phyloP scores from a whole-genome alignment of 2,329 filamentous ascomycete species.

The Pseudocercospora eumusae region DNA sequence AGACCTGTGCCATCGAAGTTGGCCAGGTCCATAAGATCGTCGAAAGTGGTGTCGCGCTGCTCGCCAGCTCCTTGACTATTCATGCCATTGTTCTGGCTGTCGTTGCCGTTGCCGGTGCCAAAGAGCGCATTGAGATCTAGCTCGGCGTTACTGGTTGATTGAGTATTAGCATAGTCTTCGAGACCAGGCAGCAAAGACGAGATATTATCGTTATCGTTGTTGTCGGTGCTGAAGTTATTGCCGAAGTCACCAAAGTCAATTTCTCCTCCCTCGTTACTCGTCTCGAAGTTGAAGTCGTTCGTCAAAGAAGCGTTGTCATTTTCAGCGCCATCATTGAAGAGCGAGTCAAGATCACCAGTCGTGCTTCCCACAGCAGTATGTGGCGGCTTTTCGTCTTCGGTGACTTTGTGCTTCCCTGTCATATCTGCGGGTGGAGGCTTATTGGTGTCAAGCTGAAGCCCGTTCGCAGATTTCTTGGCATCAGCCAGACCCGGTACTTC shows the following conservation, averaged over 20 bases:
- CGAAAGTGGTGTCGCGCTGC: constrained; percentile 36
- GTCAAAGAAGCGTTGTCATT: constrained; percentile 20
- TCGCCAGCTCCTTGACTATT: constrained; percentile 25
- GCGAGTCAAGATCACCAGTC: constrained; percentile 40
- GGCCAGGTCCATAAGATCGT: constrained; percentile 41
- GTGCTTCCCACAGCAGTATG: constrained; percentile 31
- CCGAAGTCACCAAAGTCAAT: constrained; percentile 41
- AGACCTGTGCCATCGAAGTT: constrained; percentile 36
- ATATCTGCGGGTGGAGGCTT: constrained; percentile 14
- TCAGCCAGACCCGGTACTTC: constrained; percentile 6
- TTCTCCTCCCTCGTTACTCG: constrained; percentile 22
- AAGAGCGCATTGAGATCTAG: constrained; percentile 36
- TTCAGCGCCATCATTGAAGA: constrained; percentile 38
- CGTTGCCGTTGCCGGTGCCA: constrained; percentile 20
- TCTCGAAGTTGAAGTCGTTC: constrained; percentile 28
- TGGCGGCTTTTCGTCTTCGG: constrained; percentile 30
- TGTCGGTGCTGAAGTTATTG: constrained; percentile 26
- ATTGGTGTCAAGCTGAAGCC: constrained; percentile 23
- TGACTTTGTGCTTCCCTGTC: constrained; percentile 17
- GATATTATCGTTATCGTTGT: constrained; percentile 38
- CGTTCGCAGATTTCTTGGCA: constrained; percentile 11
- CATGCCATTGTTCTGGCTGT: constrained; percentile 19
- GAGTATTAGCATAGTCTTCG: constrained; percentile 45
- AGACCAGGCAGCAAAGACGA: constrained; percentile 45
- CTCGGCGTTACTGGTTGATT: constrained; percentile 26